Percentiles rank a stretch among this genome's conserved stretches.
phyloP scores from a whole-genome alignment of 495 filamentous ascomycete genomes.

The Trypethelium eluteriae region DNA sequence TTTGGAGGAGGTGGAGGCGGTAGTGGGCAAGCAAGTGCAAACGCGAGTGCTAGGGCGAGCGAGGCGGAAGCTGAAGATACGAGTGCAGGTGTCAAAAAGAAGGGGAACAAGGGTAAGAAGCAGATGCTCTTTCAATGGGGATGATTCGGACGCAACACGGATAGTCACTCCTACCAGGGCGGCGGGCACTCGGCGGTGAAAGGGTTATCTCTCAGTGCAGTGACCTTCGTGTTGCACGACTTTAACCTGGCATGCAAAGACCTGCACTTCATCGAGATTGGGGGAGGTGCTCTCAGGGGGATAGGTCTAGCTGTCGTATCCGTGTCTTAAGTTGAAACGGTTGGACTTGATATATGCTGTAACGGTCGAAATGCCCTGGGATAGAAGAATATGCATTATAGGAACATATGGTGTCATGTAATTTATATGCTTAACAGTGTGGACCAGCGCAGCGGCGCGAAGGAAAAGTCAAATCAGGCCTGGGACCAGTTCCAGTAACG shows the following conservation, averaged over 20 bases:
- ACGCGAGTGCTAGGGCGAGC: slow-evolving; percentile 27
- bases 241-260: background rate
- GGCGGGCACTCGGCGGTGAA: background rate
- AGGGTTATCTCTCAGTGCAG: background rate
- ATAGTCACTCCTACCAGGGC: background rate
- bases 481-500: slow-evolving; percentile 10
- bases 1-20: slow-evolving; percentile 23
- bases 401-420: background rate
- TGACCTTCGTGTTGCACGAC: background rate
- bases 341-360: background rate
- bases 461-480: slow-evolving; percentile 1
- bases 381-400: slow-evolving; percentile 3
- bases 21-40: slow-evolving; percentile 24
- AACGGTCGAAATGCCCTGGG: background rate
- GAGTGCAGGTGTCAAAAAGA: slow-evolving; percentile 48
- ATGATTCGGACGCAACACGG: slow-evolving; percentile 17
- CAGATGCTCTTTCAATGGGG: slow-evolving; percentile 57
- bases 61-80: slow-evolving; percentile 27
- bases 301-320: background rate
- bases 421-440: background rate
- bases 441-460: background rate
- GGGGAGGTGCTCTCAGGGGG: background rate
- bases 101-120: slow-evolving; percentile 73
- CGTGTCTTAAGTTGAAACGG: background rate
- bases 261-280: background rate